Percentiles rank a stretch among this genome's conserved stretches.
Conservation (phyloP, 108 stramenopile species). For the Nitzschia palea region DNA sequence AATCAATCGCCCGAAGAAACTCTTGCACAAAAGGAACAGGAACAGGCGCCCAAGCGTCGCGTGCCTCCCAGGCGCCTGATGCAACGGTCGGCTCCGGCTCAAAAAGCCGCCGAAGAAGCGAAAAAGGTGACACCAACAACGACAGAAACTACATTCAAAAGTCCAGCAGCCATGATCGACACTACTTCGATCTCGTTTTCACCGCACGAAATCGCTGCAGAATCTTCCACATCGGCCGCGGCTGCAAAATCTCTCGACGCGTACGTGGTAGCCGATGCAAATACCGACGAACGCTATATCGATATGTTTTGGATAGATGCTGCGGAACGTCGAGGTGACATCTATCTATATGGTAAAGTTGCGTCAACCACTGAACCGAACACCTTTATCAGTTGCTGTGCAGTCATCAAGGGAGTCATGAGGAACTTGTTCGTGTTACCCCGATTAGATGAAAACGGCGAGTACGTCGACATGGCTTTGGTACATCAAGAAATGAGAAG, state of each 20-base stretch:
- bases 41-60: constrained; percentile 27
- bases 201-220: constrained; percentile 56
- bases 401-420: constrained; percentile 75
- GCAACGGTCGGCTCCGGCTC: constrained; percentile 40
- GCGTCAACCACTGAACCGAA: constrained; percentile 17
- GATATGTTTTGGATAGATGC: constrained; percentile 96
- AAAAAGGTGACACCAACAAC: constrained; percentile 6
- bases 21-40: constrained; percentile 6
- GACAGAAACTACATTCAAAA: neutral
- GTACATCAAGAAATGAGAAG: constrained; percentile 85
- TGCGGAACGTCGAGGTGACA: constrained; percentile 85
- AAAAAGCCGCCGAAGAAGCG: constrained; percentile 34
- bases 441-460: constrained; percentile 45
- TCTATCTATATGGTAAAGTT: constrained; percentile 96
- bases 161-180: constrained; percentile 38
- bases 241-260: constrained; percentile 32
- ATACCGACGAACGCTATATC: constrained; percentile 61
- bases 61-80: constrained; percentile 20
- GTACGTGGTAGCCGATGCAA: constrained; percentile 15
- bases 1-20: neutral
- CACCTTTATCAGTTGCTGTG: constrained; percentile 81
- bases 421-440: constrained; percentile 95
- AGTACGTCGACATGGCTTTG: constrained; percentile 56
- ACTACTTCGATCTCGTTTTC: constrained; percentile 50
- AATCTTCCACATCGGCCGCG: constrained; percentile 21